A percentile compares a stretch with the other conserved stretches of the same genome.
These are phyloP conservation scores for Kwoniella sp. DNA, from an alignment of 768 basidiomycete genomes.

Conservation along the genomic window DNA sequence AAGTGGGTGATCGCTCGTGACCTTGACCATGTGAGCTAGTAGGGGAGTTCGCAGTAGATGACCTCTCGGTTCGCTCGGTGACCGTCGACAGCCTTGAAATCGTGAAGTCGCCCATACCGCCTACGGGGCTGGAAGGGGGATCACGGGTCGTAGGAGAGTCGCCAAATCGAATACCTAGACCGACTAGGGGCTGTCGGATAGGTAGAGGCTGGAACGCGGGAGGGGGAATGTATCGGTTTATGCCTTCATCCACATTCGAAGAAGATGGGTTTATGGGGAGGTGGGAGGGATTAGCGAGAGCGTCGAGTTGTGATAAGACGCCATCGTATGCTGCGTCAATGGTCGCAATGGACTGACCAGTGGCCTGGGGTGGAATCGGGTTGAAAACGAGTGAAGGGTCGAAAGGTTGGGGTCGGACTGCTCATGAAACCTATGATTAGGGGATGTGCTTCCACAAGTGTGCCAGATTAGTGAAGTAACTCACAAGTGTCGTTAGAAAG, in stretches of 20 bases:
- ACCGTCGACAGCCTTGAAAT: constrained; percentile 34
- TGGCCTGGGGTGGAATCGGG: constrained; percentile 30
- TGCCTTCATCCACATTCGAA: background rate
- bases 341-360: constrained; percentile 41
- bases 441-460: no score
- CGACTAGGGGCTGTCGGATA: constrained; percentile 24
- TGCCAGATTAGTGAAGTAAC: no score
- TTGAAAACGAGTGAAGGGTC: background rate
- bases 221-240: constrained; percentile 9
- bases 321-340: constrained; percentile 49
- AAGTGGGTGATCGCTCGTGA: constrained; percentile 11
- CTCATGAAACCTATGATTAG: background rate
- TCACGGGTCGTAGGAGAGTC: background rate
- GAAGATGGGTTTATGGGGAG: background rate
- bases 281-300: constrained; percentile 26
- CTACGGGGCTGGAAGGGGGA: constrained; percentile 1
- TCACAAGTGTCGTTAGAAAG: constrained; percentile 3
- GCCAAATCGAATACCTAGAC: constrained; percentile 21
- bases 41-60: background rate
- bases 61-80: constrained; percentile 38
- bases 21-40: background rate
- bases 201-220: constrained; percentile 12
- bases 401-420: constrained; percentile 9
- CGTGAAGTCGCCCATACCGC: constrained; percentile 6
- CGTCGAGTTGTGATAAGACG: constrained; percentile 43